Evolutionary conservation across 2,329 filamentous ascomycete species (phyloP).

Genomic region (Graphilbum ipis-grandicollis): DNA sequence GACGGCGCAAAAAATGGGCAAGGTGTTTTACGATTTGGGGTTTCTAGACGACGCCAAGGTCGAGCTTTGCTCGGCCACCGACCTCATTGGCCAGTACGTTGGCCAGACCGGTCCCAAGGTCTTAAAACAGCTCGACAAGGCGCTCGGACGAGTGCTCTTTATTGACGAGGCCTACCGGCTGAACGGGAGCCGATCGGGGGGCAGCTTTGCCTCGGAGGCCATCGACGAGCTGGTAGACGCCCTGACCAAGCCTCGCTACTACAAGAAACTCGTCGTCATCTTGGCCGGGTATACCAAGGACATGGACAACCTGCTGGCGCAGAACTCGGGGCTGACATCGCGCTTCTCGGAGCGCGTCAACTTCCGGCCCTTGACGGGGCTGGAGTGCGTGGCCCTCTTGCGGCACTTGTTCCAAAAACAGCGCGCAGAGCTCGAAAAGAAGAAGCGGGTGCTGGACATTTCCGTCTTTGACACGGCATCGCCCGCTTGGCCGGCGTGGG

Average conservation of each 20-base stretch:
- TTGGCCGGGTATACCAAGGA: conserved; percentile 51
- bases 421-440: conserved; percentile 7
- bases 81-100: conserved; percentile 50
- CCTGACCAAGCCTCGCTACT: conserved; percentile 36
- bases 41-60: conserved; percentile 44
- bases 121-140: conserved; percentile 37
- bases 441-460: conserved; percentile 10
- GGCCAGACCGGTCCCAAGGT: conserved; percentile 57
- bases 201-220: conserved; percentile 39
- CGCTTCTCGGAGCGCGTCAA: conserved; percentile 45
- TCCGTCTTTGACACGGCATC: conserved; percentile 11
- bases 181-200: conserved; percentile 30
- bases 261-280: conserved; percentile 45
- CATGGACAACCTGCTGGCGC: conserved; percentile 43
- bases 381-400: conserved; percentile 28
- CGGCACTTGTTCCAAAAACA: conserved; percentile 13
- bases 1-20: conserved; percentile 55
- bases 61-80: conserved; percentile 42
- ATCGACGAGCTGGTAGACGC: conserved; percentile 35
- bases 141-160: conserved; percentile 49
- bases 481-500: neutral
- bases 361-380: conserved; percentile 29
- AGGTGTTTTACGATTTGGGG: conserved; percentile 60
- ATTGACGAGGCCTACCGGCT: conserved; percentile 59
- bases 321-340: conserved; percentile 45